Base-by-base conservation (phyloP, 2,329 filamentous ascomycete genomes). In the Neocucurbitaria cava region DNA sequence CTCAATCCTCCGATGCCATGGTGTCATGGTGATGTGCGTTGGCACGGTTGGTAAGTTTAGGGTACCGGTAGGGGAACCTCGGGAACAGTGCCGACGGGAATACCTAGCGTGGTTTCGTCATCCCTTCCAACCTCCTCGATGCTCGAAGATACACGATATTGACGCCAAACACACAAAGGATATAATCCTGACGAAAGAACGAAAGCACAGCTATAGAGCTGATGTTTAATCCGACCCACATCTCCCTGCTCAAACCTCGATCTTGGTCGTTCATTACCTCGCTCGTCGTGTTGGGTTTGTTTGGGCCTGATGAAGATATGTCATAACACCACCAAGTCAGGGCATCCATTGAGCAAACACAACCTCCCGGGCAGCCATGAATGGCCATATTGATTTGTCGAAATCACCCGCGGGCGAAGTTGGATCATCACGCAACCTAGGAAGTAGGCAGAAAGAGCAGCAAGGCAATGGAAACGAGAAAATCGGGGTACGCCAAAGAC, bases 401-500 rank as follows among this genome's bases (percentile, higher is more conserved):
- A 6, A 39, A 28, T 40, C 11, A 9, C 13, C n/a, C 13, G 26
- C 10, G 0, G 8, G 7, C 7, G 24, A 42, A 21, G 18, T 13
- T 2, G 20, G 17, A 15, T 35, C 31, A 18, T 28, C 35, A n/a
- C 20, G 18, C 2, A 38, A 45, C 9, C 38, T 35, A 13, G 23
- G 23, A 13, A 17, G 9, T 5, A 24, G 20, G 3, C 6, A 15
- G n/a, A 40, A 40, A n/a, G 42, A 50, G 13, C 18, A 33, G 18
- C 39, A 30, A 7, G 13, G 6, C n/a, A 20, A 15, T 7, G 9
- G 44, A 23, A 30, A 39, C n/a, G 5, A 2, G 10, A 49, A 40
- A 54, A 43, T 61, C n/a, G 49, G 60, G 2, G 26, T 70, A 39
- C 60, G 67, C 9, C 52, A 57, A 11, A 57, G 72, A 18, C 24